Evolutionary conservation across 192 early-diverging fungal genomes (phyloP).

Genomic region (Coemansia sp.): DNA sequence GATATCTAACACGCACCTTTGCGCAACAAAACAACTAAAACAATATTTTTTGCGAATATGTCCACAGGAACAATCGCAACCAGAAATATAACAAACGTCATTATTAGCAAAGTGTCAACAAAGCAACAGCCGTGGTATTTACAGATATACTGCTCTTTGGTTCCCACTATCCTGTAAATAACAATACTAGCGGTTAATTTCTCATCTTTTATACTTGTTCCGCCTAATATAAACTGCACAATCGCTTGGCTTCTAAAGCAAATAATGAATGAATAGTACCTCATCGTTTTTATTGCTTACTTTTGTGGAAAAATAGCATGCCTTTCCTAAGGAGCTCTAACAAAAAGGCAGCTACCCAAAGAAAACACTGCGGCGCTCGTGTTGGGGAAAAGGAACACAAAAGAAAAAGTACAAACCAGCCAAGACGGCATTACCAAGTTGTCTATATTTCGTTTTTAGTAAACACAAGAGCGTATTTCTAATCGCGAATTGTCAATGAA

Average conservation of each 20-base stretch:
- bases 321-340: neutral
- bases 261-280: neutral
- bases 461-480: conserved; percentile 1
- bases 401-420: neutral
- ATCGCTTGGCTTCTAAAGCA: neutral
- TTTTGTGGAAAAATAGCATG: neutral
- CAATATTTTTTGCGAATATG: neutral
- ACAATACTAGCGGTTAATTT: conserved; percentile 2
- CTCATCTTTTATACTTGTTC: neutral
- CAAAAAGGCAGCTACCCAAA: neutral
- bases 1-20: too few relatives aligned
- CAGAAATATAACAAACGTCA: neutral
- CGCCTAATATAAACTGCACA: neutral
- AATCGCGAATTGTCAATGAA: neutral
- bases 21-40: neutral
- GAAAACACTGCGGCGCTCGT: conserved; percentile 9
- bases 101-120: neutral
- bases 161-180: neutral
- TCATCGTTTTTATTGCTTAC: neutral
- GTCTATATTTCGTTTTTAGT: neutral
- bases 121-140: neutral
- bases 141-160: neutral
- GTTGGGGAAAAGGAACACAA: conserved; percentile 17
- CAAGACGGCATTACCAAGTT: neutral
- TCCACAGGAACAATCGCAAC: neutral